Conservation (phyloP, 129 eudicot species). For the Logfia minima region DNA sequence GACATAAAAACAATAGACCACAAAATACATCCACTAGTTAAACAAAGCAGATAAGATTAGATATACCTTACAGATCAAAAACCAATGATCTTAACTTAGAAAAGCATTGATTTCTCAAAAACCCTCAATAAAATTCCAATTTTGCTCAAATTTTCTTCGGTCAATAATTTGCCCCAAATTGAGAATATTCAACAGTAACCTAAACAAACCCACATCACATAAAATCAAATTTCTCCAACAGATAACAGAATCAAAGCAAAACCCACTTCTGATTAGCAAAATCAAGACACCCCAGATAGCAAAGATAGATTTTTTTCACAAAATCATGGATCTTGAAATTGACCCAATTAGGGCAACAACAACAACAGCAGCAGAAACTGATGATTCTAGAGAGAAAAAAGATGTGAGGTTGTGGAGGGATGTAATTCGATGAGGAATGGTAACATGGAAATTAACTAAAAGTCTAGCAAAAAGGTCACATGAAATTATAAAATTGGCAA, state of each 20-base stretch:
- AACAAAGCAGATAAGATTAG: conserved; percentile 3
- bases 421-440: conserved; percentile 24
- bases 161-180: conserved; percentile 31
- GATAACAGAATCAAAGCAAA: conserved; percentile 20
- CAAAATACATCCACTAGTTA: conserved; percentile 13
- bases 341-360: conserved; percentile 6
- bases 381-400: conserved; percentile 23
- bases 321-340: conserved; percentile 4
- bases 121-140: conserved; percentile 6
- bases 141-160: not conserved
- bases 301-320: conserved; percentile 3
- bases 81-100: conserved; percentile 14
- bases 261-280: conserved; percentile 12
- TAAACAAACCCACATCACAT: conserved; percentile 5
- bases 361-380: not conserved
- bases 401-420: conserved; percentile 19
- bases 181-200: conserved; percentile 20
- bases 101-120: conserved; percentile 22
- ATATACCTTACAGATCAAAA: conserved; percentile 24
- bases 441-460: conserved; percentile 16
- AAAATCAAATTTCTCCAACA: conserved; percentile 7
- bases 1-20: not conserved
- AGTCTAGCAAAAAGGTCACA: not conserved
- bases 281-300: conserved; percentile 17
- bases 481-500: conserved; percentile 23